Percentiles rank a stretch among this genome's conserved stretches.
Evolutionary conservation across 306 rosid genomes (phyloP).

Genomic region (Psophocarpus tetragonolobus): DNA sequence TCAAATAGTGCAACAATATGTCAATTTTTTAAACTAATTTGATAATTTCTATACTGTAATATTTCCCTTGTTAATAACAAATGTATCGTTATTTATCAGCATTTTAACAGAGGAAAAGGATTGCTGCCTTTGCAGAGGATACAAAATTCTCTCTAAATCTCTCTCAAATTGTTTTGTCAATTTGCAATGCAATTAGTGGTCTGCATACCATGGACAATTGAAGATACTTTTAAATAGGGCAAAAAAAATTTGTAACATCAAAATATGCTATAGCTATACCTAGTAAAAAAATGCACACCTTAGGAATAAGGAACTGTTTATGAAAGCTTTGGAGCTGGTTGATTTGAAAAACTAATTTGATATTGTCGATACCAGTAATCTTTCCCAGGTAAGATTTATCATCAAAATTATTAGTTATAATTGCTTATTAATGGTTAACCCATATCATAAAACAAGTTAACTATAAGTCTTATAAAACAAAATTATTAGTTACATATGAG

Average conservation of each 20-base stretch:
- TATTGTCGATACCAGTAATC: not conserved
- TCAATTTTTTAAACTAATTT: not conserved
- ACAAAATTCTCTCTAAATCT: not conserved
- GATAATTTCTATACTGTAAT: not conserved
- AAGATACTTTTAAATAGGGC: not conserved
- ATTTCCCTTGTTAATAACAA: not conserved
- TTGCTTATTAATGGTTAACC: no score
- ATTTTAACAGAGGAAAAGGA: not conserved
- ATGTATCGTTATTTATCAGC: not conserved
- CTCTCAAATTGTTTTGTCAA: not conserved
- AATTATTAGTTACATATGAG: no score
- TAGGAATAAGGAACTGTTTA: not conserved
- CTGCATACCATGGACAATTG: not conserved
- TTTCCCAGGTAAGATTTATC: not conserved
- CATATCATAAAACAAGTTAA: no score
- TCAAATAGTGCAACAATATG: not conserved
- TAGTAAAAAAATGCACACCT: not conserved
- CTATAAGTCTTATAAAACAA: no score
- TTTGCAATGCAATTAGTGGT: not conserved
- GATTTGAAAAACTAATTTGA: not conserved
- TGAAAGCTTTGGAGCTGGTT: conserved; percentile 15
- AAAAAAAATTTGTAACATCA: not conserved
- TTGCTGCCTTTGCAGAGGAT: not conserved
- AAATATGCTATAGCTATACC: not conserved
- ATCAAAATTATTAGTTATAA: no score